Evolutionary conservation across 2,329 filamentous ascomycete genomes (phyloP).

Genomic region (Colletotrichum phormii): DNA sequence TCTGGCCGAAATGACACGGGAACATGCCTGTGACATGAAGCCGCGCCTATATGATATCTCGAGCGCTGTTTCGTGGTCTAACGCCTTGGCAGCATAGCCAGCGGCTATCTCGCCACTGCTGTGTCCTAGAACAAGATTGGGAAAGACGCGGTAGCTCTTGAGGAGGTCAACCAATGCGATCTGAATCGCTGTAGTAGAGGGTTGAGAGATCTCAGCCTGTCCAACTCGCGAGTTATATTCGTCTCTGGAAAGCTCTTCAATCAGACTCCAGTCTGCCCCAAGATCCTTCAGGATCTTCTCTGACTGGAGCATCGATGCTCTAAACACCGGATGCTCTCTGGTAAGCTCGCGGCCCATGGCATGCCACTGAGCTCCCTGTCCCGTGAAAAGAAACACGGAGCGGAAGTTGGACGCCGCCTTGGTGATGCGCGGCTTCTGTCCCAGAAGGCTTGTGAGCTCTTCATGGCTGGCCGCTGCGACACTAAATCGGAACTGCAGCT

Average conservation of each 20-base stretch:
- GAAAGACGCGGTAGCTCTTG: constrained; percentile 44
- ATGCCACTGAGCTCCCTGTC: constrained; percentile 43
- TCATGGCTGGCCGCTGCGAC: background rate
- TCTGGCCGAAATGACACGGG: constrained; percentile 41
- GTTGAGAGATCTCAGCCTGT: constrained; percentile 44
- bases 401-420: constrained; percentile 5
- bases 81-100: constrained; percentile 57
- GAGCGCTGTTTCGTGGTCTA: constrained; percentile 55
- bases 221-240: constrained; percentile 39
- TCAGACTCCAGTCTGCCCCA: constrained; percentile 37
- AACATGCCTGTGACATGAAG: constrained; percentile 50
- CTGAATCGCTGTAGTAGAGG: constrained; percentile 46
- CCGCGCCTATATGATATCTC: constrained; percentile 62
- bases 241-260: constrained; percentile 39
- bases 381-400: constrained; percentile 40
- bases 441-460: background rate
- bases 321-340: constrained; percentile 52
- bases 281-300: constrained; percentile 38
- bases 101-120: constrained; percentile 63
- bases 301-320: background rate
- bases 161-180: constrained; percentile 45
- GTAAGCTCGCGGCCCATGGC: constrained; percentile 41
- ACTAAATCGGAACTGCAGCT: background rate
- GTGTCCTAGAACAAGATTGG: constrained; percentile 56
- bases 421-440: background rate